Evolutionary conservation across 768 basidiomycete species (phyloP).

Genomic region (Rhizopogon sp.): DNA sequence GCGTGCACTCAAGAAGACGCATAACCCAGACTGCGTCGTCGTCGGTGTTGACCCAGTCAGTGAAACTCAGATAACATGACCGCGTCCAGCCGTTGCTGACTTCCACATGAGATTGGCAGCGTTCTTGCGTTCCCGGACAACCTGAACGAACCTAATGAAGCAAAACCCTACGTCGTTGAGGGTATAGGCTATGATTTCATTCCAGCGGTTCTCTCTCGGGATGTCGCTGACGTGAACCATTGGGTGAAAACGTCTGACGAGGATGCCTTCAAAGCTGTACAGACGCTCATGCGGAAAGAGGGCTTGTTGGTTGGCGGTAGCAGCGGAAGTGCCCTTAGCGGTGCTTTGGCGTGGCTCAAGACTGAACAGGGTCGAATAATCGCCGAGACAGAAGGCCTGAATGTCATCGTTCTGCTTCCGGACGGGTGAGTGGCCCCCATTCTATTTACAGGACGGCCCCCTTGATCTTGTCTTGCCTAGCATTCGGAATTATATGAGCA

Average conservation of each 20-base stretch:
- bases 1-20: conserved; percentile 70
- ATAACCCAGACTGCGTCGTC: conserved; percentile 68
- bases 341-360: conserved; percentile 73
- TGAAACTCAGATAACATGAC: background rate
- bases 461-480: conserved; percentile 32
- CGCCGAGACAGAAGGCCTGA: conserved; percentile 65
- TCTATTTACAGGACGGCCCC: background rate
- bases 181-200: conserved; percentile 98
- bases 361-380: conserved; percentile 59
- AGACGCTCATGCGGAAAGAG: conserved; percentile 74
- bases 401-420: conserved; percentile 85
- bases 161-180: conserved; percentile 70
- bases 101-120: conserved; percentile 66
- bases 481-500: conserved; percentile 92
- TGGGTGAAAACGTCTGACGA: conserved; percentile 88
- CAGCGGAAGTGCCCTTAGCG: conserved; percentile 81
- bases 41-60: conserved; percentile 91
- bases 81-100: conserved; percentile 5
- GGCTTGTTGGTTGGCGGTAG: conserved; percentile 92
- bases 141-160: conserved; percentile 52
- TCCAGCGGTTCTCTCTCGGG: conserved; percentile 78
- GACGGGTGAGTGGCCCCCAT: conserved; percentile 64
- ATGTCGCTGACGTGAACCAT: conserved; percentile 50
- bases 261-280: conserved; percentile 73
- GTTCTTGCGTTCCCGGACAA: conserved; percentile 70